Percentiles rank a stretch among this genome's conserved stretches.
These are phyloP conservation scores for Globisporangium camurandrum DNA, from an alignment of 352 stramenopile species.

Conservation along the genomic window DNA sequence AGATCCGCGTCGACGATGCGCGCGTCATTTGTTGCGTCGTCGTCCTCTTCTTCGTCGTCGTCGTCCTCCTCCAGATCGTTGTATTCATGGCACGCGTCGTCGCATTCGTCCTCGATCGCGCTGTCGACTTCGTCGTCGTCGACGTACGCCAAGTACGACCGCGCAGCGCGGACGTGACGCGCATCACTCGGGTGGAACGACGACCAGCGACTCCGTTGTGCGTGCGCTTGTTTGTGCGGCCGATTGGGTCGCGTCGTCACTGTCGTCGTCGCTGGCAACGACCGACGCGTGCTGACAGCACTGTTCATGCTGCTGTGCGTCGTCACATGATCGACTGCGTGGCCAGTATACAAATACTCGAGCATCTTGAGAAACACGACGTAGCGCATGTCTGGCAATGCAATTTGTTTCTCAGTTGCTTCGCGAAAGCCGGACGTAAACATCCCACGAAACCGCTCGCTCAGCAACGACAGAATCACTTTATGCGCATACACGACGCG, in stretches of 20 bases:
- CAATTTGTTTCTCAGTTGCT: conserved; percentile 69
- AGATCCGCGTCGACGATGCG: conserved; percentile 59
- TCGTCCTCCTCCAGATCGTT: not conserved
- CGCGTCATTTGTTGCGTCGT: conserved; percentile 9
- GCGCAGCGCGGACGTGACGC: conserved; percentile 5
- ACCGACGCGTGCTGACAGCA: not conserved
- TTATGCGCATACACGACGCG: conserved; percentile 91
- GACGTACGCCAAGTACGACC: conserved; percentile 8
- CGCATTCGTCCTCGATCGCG: not conserved
- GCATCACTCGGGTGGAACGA: conserved; percentile 12
- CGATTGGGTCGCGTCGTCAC: too few species aligned
- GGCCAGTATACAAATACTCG: conserved; percentile 93
- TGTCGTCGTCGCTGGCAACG: too few species aligned
- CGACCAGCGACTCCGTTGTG: conserved; percentile 17
- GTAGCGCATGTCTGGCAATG: conserved; percentile 87
- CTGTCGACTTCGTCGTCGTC: conserved; percentile 12
- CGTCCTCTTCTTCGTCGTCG: conserved; percentile 9
- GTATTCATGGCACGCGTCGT: not conserved
- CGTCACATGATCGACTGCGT: conserved; percentile 15
- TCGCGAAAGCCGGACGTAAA: conserved; percentile 92
- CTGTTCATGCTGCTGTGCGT: not conserved
- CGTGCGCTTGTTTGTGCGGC: conserved; percentile 6
- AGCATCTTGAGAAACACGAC: conserved; percentile 89
- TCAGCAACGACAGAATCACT: conserved; percentile 89
- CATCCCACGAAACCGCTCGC: conserved; percentile 92